Evolutionary conservation across 2,329 filamentous ascomycete species (phyloP).

Genomic region (Sclerotinia minor): DNA sequence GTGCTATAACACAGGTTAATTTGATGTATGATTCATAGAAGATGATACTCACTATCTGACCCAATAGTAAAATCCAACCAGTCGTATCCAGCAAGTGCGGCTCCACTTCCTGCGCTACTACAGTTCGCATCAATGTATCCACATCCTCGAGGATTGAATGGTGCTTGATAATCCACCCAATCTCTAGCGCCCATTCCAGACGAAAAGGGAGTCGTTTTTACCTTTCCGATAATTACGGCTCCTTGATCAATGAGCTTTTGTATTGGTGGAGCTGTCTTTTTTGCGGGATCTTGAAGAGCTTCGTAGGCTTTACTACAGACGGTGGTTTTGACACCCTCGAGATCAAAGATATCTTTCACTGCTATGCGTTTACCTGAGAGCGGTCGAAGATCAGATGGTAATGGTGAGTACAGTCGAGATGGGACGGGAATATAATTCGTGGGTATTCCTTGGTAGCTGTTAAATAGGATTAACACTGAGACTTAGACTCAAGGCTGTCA

Average conservation of each 20-base stretch:
- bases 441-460: conserved; percentile 1
- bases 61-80: conserved; percentile 54
- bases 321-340: conserved; percentile 56
- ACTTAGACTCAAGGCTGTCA: background rate
- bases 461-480: background rate
- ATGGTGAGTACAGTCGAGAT: background rate
- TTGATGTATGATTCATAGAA: rapidly evolving
- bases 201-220: conserved; percentile 51
- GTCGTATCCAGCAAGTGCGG: conserved; percentile 46
- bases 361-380: conserved; percentile 60
- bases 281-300: conserved; percentile 49
- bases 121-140: conserved; percentile 48
- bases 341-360: conserved; percentile 62
- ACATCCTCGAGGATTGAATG: conserved; percentile 49
- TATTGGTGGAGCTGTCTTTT: conserved; percentile 51
- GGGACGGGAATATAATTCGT: conserved; percentile 8
- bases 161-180: conserved; percentile 45
- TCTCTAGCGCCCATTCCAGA: conserved; percentile 42
- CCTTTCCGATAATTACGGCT: conserved; percentile 55
- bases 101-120: conserved; percentile 49
- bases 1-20: conserved; percentile 1
- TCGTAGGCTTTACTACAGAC: conserved; percentile 59
- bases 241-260: conserved; percentile 59
- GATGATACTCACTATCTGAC: conserved; percentile 43
- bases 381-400: conserved; percentile 39